Conservation (phyloP, 2,329 filamentous ascomycete genomes). For the Monascus ruber region DNA sequence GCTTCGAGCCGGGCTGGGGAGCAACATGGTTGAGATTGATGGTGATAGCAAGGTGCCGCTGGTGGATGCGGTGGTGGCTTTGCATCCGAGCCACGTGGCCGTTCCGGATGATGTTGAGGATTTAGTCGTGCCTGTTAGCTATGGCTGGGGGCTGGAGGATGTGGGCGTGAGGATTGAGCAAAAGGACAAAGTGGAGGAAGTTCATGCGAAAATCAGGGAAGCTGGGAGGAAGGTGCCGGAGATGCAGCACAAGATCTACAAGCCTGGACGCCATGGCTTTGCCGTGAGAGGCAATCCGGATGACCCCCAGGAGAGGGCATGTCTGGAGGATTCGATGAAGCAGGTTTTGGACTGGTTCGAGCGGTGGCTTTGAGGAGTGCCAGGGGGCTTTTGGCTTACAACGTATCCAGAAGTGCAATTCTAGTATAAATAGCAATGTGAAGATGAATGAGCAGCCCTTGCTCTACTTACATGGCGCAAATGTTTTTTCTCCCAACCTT, state of each 20-base stretch:
- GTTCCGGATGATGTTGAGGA: constrained; percentile 25
- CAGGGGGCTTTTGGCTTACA: too few relatives aligned
- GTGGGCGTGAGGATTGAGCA: constrained; percentile 15
- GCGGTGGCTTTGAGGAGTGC: constrained; percentile 4
- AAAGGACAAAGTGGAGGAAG: constrained; percentile 19
- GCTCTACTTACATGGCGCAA: too few relatives aligned
- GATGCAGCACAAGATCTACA: constrained; percentile 22
- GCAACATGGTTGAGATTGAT: constrained; percentile 25
- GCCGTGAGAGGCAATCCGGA: constrained; percentile 28
- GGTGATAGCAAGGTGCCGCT: constrained; percentile 19
- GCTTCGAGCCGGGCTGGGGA: constrained; percentile 17
- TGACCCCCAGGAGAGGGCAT: constrained; percentile 21
- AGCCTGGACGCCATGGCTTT: constrained; percentile 25
- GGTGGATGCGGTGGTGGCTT: constrained; percentile 26
- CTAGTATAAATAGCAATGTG: too few relatives aligned
- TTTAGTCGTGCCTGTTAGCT: constrained; percentile 18
- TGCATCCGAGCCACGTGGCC: constrained; percentile 26
- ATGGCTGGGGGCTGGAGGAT: constrained; percentile 23
- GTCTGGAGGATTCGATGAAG: constrained; percentile 24
- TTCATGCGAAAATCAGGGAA: constrained; percentile 12
- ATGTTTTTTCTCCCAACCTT: too few relatives aligned
- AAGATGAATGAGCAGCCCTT: too few relatives aligned
- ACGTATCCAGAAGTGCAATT: too few relatives aligned
- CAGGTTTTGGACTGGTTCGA: constrained; percentile 16
- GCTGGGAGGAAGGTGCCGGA: constrained; percentile 16